Conservation (phyloP, 495 filamentous ascomycete genomes). For the Hypoxylon perforatum region DNA sequence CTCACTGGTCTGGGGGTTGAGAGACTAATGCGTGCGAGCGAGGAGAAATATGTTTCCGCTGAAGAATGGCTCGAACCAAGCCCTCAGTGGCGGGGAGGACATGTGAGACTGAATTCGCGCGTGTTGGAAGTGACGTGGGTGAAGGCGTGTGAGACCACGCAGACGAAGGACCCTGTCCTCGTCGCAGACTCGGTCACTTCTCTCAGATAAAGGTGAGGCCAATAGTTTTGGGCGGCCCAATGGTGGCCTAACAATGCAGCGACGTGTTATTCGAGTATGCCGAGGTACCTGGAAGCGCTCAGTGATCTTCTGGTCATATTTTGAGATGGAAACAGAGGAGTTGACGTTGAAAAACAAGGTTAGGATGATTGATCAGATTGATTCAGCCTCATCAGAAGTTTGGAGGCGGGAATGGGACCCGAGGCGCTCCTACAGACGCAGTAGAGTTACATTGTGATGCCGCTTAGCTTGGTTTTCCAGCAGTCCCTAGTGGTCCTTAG, state of each 20-base stretch:
- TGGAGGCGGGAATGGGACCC: constrained; percentile 39
- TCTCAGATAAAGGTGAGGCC: constrained; percentile 18
- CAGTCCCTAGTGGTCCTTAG: background rate
- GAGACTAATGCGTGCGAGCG: constrained; percentile 3
- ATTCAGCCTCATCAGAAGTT: constrained; percentile 45
- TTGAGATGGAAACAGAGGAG: constrained; percentile 26
- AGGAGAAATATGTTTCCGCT: constrained; percentile 4
- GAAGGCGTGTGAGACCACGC: background rate
- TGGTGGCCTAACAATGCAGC: constrained; percentile 35
- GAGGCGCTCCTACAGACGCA: constrained; percentile 32
- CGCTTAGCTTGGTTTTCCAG: constrained; percentile 21
- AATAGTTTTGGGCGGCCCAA: constrained; percentile 29
- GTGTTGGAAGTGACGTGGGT: constrained; percentile 11
- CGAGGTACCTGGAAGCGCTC: constrained; percentile 13
- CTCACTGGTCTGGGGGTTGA: background rate
- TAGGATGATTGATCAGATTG: constrained; percentile 39
- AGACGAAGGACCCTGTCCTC: constrained; percentile 7
- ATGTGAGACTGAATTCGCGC: constrained; percentile 26
- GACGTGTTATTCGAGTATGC: constrained; percentile 28
- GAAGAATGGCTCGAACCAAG: constrained; percentile 12
- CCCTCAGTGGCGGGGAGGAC: constrained; percentile 15
- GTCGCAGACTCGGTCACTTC: constrained; percentile 12
- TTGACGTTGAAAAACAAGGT: constrained; percentile 42
- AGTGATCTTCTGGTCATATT: constrained; percentile 22
- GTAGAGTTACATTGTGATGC: constrained; percentile 32